Conservation (phyloP, 2,329 filamentous ascomycete species). For the Colletotrichum navitas region DNA sequence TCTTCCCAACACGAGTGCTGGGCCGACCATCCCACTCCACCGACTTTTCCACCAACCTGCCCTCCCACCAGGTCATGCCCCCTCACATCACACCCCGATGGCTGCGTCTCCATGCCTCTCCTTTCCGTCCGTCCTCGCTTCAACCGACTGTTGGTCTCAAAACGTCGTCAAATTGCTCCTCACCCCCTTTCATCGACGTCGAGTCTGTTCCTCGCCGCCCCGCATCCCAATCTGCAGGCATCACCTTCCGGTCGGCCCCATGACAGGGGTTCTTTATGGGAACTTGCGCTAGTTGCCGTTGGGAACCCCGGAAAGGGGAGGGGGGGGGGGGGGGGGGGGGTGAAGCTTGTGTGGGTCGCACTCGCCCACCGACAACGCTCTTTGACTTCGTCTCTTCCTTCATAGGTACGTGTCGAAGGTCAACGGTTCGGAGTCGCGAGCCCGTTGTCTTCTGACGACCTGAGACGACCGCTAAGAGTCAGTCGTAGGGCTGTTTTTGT, state of each 20-base stretch:
- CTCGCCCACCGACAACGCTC: slow-evolving; percentile 24
- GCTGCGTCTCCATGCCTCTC: background rate
- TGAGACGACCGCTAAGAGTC: slow-evolving; percentile 4
- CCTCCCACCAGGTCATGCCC: slow-evolving; percentile 20
- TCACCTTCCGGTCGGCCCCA: slow-evolving; percentile 32
- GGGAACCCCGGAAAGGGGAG: slow-evolving; percentile 31
- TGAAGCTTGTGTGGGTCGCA: slow-evolving; percentile 36
- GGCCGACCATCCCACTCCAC: slow-evolving; percentile 37
- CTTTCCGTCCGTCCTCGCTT: background rate
- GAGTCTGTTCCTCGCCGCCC: slow-evolving; percentile 35
- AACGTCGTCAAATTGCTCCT: slow-evolving; percentile 29
- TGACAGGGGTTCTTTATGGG: slow-evolving; percentile 38
- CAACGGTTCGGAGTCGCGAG: slow-evolving; percentile 18
- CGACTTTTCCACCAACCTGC: slow-evolving; percentile 34
- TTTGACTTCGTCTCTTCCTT: slow-evolving; percentile 26
- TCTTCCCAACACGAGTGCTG: slow-evolving; percentile 37
- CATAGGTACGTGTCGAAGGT: slow-evolving; percentile 29
- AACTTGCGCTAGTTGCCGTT: slow-evolving; percentile 42
- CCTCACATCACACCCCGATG: slow-evolving; percentile 24
- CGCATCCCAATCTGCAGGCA: slow-evolving; percentile 42
- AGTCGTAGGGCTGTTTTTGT: slow-evolving; percentile 16
- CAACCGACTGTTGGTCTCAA: background rate
- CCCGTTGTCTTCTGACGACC: slow-evolving; percentile 1
- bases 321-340: slow-evolving; percentile 34
- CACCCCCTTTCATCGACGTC: slow-evolving; percentile 36